Evolutionary conservation across 306 rosid genomes (phyloP), one percentile per base, ranked within the genome.

Genomic region (Pachyrhizus erosus): DNA sequence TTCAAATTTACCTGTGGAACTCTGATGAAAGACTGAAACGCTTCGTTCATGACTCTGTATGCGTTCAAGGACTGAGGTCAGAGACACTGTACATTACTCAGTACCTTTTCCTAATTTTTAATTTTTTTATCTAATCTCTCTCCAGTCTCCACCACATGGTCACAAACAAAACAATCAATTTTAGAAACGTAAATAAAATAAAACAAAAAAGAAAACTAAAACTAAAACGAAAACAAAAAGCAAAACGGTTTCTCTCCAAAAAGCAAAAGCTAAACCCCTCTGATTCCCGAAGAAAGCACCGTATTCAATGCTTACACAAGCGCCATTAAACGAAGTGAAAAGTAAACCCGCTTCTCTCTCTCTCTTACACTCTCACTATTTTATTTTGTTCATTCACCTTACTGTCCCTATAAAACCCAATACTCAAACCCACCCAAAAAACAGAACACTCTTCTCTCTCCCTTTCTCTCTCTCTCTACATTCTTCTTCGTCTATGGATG

Each of bases 281-380:
- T 87, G 70, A 46, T 78, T 43, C 49, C 85, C 29, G 15, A 73
- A 79, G 83, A 74, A 80, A 78, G 86, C 89, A 84, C 87, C 82
- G 39, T 39, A 54, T 87, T 85, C 89, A 79, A 91, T 74, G 87
- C 87, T 75, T 54, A 12, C n/a, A 52, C 76, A 78, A 76, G 76
- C 79, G 79, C 77, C 91, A 88, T 84, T 66, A 85, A 90, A 91
- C 92, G 84, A 89, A 91, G 96, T 46, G 89, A 87, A 87, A 80
- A 33, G 70, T 39, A 73, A 81, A 40, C 67, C 1, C 73, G 55
- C 58, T 26, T 24, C 57, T 67, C 80, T 65, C 58, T 26, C 40
- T 5, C 31, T 5, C 17, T 10, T 33, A 4, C 43, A 0, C 70
- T 14, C 70, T 26, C 43, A 21, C 64, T 26, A 11, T 76, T 43